phyloP scores from a whole-genome alignment of 305 asterid genomes.

The Fraxinus greggii region DNA sequence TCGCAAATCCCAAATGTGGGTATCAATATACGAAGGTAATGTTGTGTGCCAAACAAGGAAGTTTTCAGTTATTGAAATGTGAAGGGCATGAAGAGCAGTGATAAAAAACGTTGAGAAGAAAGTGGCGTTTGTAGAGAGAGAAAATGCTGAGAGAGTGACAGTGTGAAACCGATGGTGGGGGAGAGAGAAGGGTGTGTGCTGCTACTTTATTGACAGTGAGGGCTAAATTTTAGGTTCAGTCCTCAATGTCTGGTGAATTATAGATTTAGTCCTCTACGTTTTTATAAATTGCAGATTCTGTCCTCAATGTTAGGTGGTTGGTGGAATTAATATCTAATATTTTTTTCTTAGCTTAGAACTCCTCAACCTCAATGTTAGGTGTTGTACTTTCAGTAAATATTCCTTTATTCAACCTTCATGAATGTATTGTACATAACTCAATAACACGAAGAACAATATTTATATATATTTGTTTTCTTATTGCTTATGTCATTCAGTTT shows the following conservation, averaged over 20 bases:
- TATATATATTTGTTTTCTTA: too few species aligned
- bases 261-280: neutral
- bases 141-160: constrained; percentile 25
- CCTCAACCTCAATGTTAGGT: too few species aligned
- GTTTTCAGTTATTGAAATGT: constrained; percentile 34
- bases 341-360: neutral
- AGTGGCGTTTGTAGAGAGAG: constrained; percentile 40
- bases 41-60: neutral
- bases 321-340: neutral
- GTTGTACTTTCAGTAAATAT: too few species aligned
- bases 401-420: too few species aligned
- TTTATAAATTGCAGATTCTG: neutral
- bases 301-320: neutral
- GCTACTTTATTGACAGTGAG: constrained; percentile 4
- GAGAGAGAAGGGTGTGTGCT: constrained; percentile 19
- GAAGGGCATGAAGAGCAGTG: constrained; percentile 18
- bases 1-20: neutral
- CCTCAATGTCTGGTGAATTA: neutral
- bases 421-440: too few species aligned
- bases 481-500: too few species aligned
- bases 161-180: constrained; percentile 34
- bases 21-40: neutral
- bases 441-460: too few species aligned
- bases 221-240: neutral
- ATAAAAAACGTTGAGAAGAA: constrained; percentile 8